phyloP scores from a whole-genome alignment of 257 asterid species.

The Solanum medicagineum region DNA sequence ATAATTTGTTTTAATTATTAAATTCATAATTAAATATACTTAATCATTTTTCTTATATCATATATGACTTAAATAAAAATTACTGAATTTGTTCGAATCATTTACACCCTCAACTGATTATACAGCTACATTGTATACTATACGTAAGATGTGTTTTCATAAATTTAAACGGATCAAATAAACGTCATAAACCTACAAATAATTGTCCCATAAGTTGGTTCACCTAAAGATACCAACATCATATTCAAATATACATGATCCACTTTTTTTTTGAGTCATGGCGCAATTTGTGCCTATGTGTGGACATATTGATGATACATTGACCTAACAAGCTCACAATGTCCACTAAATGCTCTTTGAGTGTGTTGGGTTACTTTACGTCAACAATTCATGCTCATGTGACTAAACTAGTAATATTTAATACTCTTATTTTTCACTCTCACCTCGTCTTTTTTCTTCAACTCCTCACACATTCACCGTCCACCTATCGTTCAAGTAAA shows the following conservation, averaged over 20 bases:
- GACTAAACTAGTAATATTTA: too few relatives aligned
- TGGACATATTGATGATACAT: neutral
- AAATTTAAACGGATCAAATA: too few relatives aligned
- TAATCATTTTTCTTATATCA: too few relatives aligned
- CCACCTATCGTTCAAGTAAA: neutral
- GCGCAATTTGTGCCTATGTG: neutral
- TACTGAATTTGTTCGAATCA: neutral
- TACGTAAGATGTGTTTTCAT: too few relatives aligned
- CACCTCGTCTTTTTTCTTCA: too few relatives aligned
- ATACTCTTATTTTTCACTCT: too few relatives aligned
- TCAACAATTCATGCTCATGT: too few relatives aligned
- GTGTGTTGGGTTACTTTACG: neutral
- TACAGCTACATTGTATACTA: too few relatives aligned
- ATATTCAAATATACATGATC: neutral
- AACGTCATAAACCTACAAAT: neutral
- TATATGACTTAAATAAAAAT: too few relatives aligned
- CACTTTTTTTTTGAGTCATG: neutral
- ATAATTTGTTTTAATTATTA: too few relatives aligned
- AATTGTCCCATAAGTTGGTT: neutral
- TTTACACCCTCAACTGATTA: neutral
- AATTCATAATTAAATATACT: too few relatives aligned
- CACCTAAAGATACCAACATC: neutral
- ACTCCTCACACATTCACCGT: neutral
- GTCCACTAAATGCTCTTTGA: neutral
- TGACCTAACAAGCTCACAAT: neutral